phyloP scores from a whole-genome alignment of 129 eudicot genomes.

The Arctium minus region DNA sequence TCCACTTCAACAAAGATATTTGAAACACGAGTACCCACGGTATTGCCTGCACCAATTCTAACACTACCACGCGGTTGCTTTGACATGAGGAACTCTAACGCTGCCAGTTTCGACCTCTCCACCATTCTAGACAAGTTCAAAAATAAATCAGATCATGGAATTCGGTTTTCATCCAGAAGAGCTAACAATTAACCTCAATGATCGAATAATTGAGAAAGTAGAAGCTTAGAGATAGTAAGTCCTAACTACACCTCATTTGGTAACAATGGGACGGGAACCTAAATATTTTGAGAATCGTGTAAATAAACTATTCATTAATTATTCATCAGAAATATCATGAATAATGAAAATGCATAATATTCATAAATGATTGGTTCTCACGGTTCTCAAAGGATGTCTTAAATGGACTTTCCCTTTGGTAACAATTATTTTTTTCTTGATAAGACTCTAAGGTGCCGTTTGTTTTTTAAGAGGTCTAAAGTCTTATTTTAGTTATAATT shows the following conservation, averaged over 20 bases:
- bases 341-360: too few relatives aligned
- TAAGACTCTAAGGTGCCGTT: too few relatives aligned
- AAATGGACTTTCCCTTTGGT: neutral
- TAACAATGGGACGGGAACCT: neutral
- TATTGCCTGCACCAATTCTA: constrained; percentile 78
- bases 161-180: neutral
- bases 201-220: neutral
- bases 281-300: too few relatives aligned
- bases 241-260: neutral
- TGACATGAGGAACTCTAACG: constrained; percentile 90
- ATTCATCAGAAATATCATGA: too few relatives aligned
- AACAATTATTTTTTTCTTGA: neutral
- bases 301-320: too few relatives aligned
- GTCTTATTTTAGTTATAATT: too few relatives aligned
- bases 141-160: neutral
- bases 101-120: constrained; percentile 85
- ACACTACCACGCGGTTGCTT: constrained; percentile 87
- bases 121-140: constrained; percentile 43
- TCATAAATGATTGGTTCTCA: too few relatives aligned
- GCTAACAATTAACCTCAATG: neutral
- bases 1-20: constrained; percentile 75
- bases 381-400: too few relatives aligned
- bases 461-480: too few relatives aligned
- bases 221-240: neutral
- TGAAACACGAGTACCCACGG: constrained; percentile 61